These are phyloP conservation scores for Grigorovia transvaalensis DNA, from an alignment of 805 yeast species.

Conservation along the genomic window DNA sequence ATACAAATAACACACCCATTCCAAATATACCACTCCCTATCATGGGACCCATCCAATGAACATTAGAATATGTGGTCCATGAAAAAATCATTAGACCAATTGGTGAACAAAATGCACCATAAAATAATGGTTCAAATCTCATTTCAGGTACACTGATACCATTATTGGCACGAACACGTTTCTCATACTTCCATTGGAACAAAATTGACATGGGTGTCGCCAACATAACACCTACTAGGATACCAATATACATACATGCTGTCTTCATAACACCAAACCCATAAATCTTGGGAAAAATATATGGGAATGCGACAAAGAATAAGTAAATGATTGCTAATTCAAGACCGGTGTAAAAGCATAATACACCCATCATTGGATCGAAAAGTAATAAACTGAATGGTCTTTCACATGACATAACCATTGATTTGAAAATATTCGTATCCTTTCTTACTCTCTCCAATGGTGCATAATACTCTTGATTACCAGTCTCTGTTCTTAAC, in stretches of 20 bases:
- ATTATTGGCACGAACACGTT: constrained; percentile 35
- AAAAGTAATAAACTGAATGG: constrained; percentile 39
- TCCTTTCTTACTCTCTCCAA: constrained; percentile 32
- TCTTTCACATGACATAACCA: constrained; percentile 38
- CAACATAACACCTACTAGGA: constrained; percentile 40
- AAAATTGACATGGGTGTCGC: constrained; percentile 36
- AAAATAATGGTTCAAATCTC: constrained; percentile 47
- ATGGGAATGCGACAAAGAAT: constrained; percentile 58
- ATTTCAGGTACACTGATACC: constrained; percentile 49
- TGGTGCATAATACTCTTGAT: constrained; percentile 36
- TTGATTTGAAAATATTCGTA: constrained; percentile 34
- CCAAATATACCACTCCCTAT: constrained; percentile 71
- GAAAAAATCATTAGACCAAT: constrained; percentile 64
- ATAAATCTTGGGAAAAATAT: constrained; percentile 44
- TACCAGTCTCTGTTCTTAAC: constrained; percentile 43
- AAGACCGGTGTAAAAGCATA: constrained; percentile 49
- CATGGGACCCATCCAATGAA: constrained; percentile 67
- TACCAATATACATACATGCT: constrained; percentile 56
- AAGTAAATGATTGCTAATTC: constrained; percentile 51
- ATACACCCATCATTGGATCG: constrained; percentile 46
- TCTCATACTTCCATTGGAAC: constrained; percentile 36
- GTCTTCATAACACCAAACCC: constrained; percentile 42
- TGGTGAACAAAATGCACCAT: constrained; percentile 58
- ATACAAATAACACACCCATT: constrained; percentile 53
- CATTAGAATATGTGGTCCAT: constrained; percentile 50